Base-by-base conservation (phyloP, 768 basidiomycete genomes). In the Termitomyces sp. region DNA sequence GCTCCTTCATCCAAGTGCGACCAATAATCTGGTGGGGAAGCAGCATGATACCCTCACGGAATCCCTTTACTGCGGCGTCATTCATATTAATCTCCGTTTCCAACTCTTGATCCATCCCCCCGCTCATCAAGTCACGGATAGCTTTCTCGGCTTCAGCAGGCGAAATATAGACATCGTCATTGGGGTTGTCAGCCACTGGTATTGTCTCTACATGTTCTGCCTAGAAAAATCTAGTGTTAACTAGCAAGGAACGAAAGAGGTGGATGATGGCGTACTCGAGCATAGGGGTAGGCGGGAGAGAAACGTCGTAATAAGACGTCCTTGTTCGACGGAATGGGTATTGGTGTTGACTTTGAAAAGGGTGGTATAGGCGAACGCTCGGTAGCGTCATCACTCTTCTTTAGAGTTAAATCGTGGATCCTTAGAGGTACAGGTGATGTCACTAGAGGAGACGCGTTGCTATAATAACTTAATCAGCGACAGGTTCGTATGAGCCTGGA, bases 21-120 rank as follows among this genome's bases (percentile, higher is more conserved):
- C 93, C 92, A 49, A 90, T 74, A 9, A 97, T 77, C 65, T 99
- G 97, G 70, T 98, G 95, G 2, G 92, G 89, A 62, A 96, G 76
- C 22, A 98, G 75, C 45, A 66, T 75, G 22, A 93, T 81, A 1
- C 81, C 81, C 1, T 87, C 82, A 3, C 75, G 76, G 69, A 98
- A 96, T 0, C 89, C 94, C 11, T 86, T 79, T 1, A 96, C 91
- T 14, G 78, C 75, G 0, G 87, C 84, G 59, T 92, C 84, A 3
- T 79, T 78, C 70, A 84, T 80, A 58, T 89, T 77, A 41, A 90
- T 76, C 45, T 83, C 82, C 5, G 75, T 73, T 26, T 79, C 77
- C 2, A 74, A 74, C 20, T 86, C 86, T 41, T 82, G 81, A 52
- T 83, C 81, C 65, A 85, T 79, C 13, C 78, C 81, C 6, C 86